These are phyloP conservation scores for Elsinoe fawcettii DNA, from an alignment of 2,329 filamentous ascomycete species.

Conservation along the genomic window DNA sequence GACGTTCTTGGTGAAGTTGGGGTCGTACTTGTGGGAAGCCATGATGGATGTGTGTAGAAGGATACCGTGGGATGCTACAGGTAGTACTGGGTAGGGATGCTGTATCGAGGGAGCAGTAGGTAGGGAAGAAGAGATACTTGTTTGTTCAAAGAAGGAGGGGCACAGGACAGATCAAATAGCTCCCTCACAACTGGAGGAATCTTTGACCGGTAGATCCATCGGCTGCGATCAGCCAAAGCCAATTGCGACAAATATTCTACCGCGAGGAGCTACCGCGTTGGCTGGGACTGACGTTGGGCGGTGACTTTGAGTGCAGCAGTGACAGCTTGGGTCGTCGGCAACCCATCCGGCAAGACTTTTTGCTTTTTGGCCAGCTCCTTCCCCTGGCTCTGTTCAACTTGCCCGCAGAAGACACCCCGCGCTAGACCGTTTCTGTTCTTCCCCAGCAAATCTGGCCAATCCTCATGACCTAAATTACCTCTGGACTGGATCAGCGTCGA, in stretches of 20 bases:
- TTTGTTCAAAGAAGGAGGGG: neutral
- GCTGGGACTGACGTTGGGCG: neutral
- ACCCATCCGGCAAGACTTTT: neutral
- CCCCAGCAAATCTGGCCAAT: neutral
- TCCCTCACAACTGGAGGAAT: neutral
- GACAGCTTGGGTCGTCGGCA: conserved; percentile 1
- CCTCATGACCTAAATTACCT: neutral
- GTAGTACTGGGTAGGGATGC: neutral
- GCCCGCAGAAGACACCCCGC: neutral
- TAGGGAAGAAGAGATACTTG: neutral
- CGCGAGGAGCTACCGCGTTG: neutral
- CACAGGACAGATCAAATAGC: neutral
- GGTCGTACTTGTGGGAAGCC: conserved; percentile 52
- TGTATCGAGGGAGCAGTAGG: neutral
- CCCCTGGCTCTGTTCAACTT: neutral
- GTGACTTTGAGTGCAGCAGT: neutral
- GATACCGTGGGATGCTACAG: neutral
- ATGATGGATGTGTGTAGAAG: neutral
- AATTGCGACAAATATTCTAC: conserved; percentile 2
- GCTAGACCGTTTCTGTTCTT: neutral
- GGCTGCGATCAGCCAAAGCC: conserved; percentile 3
- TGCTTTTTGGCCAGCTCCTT: neutral
- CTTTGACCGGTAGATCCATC: conserved; percentile 12
- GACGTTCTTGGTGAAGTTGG: conserved; percentile 67
- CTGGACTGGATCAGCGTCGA: neutral